A percentile compares a stretch with the other conserved stretches of the same genome.
phyloP scores from a whole-genome alignment of 2,329 filamentous ascomycete genomes.

The Trichoderma breve region DNA sequence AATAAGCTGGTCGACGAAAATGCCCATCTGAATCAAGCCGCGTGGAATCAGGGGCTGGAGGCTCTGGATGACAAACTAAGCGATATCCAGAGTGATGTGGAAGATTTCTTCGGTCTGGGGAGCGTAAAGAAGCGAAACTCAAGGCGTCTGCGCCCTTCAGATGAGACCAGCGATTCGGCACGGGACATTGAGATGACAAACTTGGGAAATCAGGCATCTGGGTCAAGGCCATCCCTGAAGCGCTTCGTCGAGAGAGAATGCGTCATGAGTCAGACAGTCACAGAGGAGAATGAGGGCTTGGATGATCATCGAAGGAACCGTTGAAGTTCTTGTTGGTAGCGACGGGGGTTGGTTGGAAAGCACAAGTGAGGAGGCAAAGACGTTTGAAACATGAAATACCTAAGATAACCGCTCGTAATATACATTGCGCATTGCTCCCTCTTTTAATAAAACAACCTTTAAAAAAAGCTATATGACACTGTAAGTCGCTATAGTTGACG shows the following conservation, averaged over 20 bases:
- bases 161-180: slow-evolving; percentile 31
- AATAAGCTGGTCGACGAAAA: slow-evolving; percentile 55
- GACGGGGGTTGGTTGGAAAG: background rate
- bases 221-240: slow-evolving; percentile 20
- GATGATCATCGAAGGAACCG: slow-evolving; percentile 11
- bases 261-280: slow-evolving; percentile 38
- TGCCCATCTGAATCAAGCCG: slow-evolving; percentile 37
- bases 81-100: slow-evolving; percentile 35
- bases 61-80: slow-evolving; percentile 39
- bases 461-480: background rate
- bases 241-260: slow-evolving; percentile 35
- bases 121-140: slow-evolving; percentile 28
- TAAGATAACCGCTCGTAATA: slow-evolving; percentile 27
- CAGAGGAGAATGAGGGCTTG: slow-evolving; percentile 33
- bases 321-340: background rate
- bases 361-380: background rate
- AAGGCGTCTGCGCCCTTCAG: slow-evolving; percentile 29
- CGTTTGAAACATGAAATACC: background rate
- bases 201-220: slow-evolving; percentile 24
- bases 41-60: slow-evolving; percentile 36
- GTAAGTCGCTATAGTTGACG: background rate
- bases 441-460: background rate
- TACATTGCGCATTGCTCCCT: slow-evolving; percentile 9
- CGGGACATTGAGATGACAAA: slow-evolving; percentile 33
- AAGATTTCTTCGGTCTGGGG: slow-evolving; percentile 30